Conservation (phyloP, 495 filamentous ascomycete species). For the Penicillium paxilli region DNA sequence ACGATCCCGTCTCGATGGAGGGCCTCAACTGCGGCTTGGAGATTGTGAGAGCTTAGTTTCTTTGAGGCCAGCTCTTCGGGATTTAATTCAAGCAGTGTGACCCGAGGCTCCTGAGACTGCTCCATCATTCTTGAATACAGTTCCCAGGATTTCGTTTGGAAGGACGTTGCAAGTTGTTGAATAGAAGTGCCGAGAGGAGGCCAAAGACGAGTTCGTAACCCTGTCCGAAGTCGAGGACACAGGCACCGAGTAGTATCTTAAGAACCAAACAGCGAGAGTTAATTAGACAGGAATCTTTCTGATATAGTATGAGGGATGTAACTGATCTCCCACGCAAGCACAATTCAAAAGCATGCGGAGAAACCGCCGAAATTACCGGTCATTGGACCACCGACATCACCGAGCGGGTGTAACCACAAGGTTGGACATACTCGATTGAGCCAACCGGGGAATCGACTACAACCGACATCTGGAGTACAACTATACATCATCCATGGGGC, state of each 20-base stretch:
- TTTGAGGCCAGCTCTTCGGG: slow-evolving; percentile 17
- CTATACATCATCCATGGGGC: too few relatives aligned
- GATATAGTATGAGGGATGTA: too few relatives aligned
- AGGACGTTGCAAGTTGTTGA: too few relatives aligned
- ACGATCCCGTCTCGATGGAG: slow-evolving; percentile 54
- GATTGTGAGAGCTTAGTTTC: slow-evolving; percentile 36
- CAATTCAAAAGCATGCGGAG: not conserved
- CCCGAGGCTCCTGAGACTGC: not conserved
- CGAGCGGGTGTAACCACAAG: not conserved
- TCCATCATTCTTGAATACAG: not conserved
- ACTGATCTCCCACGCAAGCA: too few relatives aligned
- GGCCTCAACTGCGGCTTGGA: slow-evolving; percentile 48
- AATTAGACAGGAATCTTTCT: too few relatives aligned
- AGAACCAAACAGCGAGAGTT: too few relatives aligned
- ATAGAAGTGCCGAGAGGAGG: too few relatives aligned
- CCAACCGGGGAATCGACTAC: too few relatives aligned
- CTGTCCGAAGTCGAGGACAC: too few relatives aligned
- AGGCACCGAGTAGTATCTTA: too few relatives aligned
- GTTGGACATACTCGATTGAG: not conserved
- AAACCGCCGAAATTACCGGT: not conserved
- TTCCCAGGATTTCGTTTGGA: not conserved
- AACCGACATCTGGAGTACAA: too few relatives aligned
- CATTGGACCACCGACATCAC: slow-evolving; percentile 6
- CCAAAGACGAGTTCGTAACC: too few relatives aligned
- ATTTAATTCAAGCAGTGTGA: slow-evolving; percentile 17